A percentile compares a stretch with the other conserved stretches of the same genome.
phyloP scores from a whole-genome alignment of 1,284 basidiomycete species.

The Porodaedalea pini region DNA sequence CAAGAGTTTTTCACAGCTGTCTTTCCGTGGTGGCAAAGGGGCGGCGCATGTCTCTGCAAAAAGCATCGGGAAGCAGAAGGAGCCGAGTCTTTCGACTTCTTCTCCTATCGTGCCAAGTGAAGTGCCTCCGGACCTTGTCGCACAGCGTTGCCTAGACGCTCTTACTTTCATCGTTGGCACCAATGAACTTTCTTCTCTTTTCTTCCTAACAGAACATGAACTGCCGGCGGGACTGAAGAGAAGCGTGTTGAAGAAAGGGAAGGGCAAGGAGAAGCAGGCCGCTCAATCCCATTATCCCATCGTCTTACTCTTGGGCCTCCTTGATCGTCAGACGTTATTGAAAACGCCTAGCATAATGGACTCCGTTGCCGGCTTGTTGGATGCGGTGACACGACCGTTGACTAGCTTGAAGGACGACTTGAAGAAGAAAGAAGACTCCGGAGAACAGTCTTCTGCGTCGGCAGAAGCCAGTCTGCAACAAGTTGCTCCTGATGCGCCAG shows the following conservation, averaged over 20 bases:
- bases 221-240: slow-evolving; percentile 72
- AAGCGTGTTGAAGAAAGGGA: slow-evolving; percentile 75
- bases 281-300: slow-evolving; percentile 87
- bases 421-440: slow-evolving; percentile 31
- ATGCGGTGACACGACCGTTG: slow-evolving; percentile 82
- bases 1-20: slow-evolving; percentile 91
- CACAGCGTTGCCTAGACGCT: slow-evolving; percentile 89
- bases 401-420: slow-evolving; percentile 54
- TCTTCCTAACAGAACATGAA: slow-evolving; percentile 95
- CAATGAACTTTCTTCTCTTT: slow-evolving; percentile 81
- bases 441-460: background rate
- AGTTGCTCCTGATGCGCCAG: slow-evolving; percentile 18
- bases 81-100: slow-evolving; percentile 49
- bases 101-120: slow-evolving; percentile 72
- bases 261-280: slow-evolving; percentile 85
- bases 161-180: slow-evolving; percentile 80
- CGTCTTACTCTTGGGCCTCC: slow-evolving; percentile 78
- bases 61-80: slow-evolving; percentile 65
- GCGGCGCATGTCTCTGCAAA: slow-evolving; percentile 56
- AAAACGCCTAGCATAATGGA: slow-evolving; percentile 90
- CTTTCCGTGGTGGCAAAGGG: slow-evolving; percentile 66
- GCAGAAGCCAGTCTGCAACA: background rate
- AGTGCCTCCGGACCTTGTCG: slow-evolving; percentile 85
- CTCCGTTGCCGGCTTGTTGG: slow-evolving; percentile 80
- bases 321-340: slow-evolving; percentile 82